These are phyloP conservation scores for Hypoxylon sp. DNA, from an alignment of 2,329 filamentous ascomycete species.

Conservation along the genomic window DNA sequence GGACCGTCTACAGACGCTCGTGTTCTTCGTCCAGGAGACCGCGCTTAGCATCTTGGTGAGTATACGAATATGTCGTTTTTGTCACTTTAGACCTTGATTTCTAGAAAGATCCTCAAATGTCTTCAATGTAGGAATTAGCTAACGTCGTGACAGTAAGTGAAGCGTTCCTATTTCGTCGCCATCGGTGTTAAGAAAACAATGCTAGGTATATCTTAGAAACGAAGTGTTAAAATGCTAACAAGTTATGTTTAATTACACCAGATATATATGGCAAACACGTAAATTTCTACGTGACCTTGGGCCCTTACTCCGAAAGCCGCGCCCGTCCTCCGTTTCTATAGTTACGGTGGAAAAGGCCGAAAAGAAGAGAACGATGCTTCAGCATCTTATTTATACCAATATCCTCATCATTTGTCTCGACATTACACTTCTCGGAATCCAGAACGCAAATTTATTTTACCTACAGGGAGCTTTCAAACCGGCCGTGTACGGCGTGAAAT, in stretches of 20 bases:
- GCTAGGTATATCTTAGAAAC: too few relatives aligned
- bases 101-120: too few relatives aligned
- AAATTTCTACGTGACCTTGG: slow-evolving; percentile 42
- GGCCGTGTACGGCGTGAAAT: slow-evolving; percentile 55
- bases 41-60: slow-evolving; percentile 45
- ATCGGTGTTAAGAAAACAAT: too few relatives aligned
- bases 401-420: slow-evolving; percentile 59
- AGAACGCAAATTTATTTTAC: slow-evolving; percentile 57
- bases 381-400: slow-evolving; percentile 58
- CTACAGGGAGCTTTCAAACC: slow-evolving; percentile 56
- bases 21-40: slow-evolving; percentile 55
- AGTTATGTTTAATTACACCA: too few relatives aligned
- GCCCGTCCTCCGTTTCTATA: slow-evolving; percentile 15
- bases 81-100: too few relatives aligned
- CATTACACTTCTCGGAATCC: slow-evolving; percentile 56
- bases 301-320: slow-evolving; percentile 25
- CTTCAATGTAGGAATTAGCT: too few relatives aligned
- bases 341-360: slow-evolving; percentile 15
- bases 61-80: too few relatives aligned
- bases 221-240: too few relatives aligned
- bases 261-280: slow-evolving; percentile 53
- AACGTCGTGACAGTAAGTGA: too few relatives aligned
- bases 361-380: slow-evolving; percentile 45
- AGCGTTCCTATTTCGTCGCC: too few relatives aligned
- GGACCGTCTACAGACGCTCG: slow-evolving; percentile 54